Percentiles rank a stretch among this genome's conserved stretches.
phyloP scores from a whole-genome alignment of 257 asterid genomes.

The Agastache rugosa region DNA sequence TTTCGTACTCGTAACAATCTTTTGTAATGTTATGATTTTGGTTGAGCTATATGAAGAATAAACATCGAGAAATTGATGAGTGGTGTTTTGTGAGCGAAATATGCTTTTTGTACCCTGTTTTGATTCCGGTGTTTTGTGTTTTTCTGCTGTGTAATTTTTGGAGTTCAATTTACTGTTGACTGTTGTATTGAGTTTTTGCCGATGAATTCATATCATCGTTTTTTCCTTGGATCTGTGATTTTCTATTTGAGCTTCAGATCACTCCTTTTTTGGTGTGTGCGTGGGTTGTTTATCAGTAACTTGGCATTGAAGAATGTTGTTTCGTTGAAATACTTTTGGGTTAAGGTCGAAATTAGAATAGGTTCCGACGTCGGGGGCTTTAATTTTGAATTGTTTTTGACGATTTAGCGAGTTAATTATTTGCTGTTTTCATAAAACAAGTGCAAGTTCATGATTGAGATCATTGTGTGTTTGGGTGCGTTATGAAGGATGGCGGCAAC shows the following conservation, averaged over 20 bases:
- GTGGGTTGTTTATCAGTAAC: background rate
- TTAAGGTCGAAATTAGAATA: background rate
- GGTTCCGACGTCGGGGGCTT: background rate
- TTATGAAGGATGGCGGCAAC: slow-evolving; percentile 95
- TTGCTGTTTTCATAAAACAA: background rate
- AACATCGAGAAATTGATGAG: background rate
- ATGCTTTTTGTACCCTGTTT: slow-evolving; percentile 30
- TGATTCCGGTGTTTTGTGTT: background rate
- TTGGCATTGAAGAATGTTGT: background rate
- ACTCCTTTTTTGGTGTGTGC: background rate
- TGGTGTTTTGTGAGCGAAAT: slow-evolving; percentile 12
- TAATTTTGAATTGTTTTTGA: background rate
- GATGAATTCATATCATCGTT: slow-evolving; percentile 13
- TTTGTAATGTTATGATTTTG: slow-evolving; percentile 1
- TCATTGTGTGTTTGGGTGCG: slow-evolving; percentile 20
- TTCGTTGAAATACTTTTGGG: background rate
- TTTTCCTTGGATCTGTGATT: background rate
- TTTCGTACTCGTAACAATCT: no score
- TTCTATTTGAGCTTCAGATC: slow-evolving; percentile 23
- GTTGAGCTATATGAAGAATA: background rate
- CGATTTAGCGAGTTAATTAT: background rate
- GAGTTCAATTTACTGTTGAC: slow-evolving; percentile 22
- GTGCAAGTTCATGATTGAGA: slow-evolving; percentile 22
- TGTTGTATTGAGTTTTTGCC: background rate
- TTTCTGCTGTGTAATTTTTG: background rate